Evolutionary conservation across 805 yeast species (phyloP).

Genomic region (Wickerhamomyces mucosus): DNA sequence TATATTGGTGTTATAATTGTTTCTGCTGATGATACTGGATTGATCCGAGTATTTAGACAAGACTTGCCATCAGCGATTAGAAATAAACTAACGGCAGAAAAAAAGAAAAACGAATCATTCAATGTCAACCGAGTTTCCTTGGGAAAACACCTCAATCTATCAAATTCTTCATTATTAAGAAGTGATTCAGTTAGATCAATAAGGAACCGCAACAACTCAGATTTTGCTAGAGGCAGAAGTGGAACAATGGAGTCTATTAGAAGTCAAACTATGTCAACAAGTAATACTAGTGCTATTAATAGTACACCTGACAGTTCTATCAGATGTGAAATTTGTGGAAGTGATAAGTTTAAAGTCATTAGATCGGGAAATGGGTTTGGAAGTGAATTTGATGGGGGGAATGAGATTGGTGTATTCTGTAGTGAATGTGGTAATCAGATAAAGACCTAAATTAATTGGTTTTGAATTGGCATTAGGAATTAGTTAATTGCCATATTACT

Average conservation of each 20-base stretch:
- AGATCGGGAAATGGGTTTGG: slow-evolving; percentile 4
- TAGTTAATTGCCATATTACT: too few species aligned
- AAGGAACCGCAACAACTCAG: slow-evolving; percentile 1
- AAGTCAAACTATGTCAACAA: too few species aligned
- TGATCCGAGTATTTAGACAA: slow-evolving; percentile 69
- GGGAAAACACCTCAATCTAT: slow-evolving; percentile 10
- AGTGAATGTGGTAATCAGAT: slow-evolving; percentile 21
- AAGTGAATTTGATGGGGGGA: not conserved
- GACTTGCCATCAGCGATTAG: slow-evolving; percentile 53
- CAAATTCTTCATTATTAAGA: slow-evolving; percentile 12
- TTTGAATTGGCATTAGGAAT: too few species aligned
- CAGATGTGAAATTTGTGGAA: slow-evolving; percentile 18
- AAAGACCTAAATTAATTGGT: slow-evolving; percentile 6
- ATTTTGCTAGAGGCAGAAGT: slow-evolving; percentile 4
- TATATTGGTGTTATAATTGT: slow-evolving; percentile 46
- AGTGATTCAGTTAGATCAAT: slow-evolving; percentile 7
- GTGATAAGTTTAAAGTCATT: slow-evolving; percentile 17
- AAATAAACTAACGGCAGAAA: slow-evolving; percentile 22
- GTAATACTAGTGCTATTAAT: too few species aligned
- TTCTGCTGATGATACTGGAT: slow-evolving; percentile 67
- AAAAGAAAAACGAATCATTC: slow-evolving; percentile 1
- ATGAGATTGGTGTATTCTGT: slow-evolving; percentile 12
- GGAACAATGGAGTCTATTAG: slow-evolving; percentile 12
- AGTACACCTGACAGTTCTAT: too few species aligned
- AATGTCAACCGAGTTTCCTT: slow-evolving; percentile 1